Percentiles rank a stretch among this genome's conserved stretches.
These are phyloP conservation scores for Hibiscus tridactylites DNA, from an alignment of 345 rosid species.

Conservation along the genomic window DNA sequence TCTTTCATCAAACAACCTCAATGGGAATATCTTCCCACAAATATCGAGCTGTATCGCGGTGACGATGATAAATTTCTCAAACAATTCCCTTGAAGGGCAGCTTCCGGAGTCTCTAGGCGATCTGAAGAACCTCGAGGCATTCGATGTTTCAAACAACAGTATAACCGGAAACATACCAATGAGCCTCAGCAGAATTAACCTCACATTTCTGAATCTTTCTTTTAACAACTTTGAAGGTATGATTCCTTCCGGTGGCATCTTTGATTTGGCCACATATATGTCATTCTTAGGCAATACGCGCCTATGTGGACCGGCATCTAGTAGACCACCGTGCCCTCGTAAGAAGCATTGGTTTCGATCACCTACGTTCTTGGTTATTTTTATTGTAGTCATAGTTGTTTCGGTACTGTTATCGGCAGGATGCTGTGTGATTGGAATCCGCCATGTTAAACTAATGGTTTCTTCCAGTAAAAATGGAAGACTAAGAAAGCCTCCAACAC, in stretches of 20 bases:
- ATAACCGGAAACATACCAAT: constrained; percentile 37
- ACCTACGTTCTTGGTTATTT: constrained; percentile 21
- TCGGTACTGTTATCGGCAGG: constrained; percentile 20
- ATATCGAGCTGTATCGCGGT: constrained; percentile 38
- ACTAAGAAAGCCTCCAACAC: constrained; percentile 2
- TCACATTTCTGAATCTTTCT: constrained; percentile 40
- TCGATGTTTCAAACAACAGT: constrained; percentile 42
- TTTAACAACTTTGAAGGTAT: constrained; percentile 35
- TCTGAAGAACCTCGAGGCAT: constrained; percentile 32
- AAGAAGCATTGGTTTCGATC: constrained; percentile 24
- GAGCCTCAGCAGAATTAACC: constrained; percentile 31
- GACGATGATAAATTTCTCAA: constrained; percentile 28
- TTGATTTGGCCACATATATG: constrained; percentile 19
- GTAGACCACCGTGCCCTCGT: constrained; percentile 20
- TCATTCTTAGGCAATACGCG: constrained; percentile 36
- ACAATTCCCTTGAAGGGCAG: constrained; percentile 36
- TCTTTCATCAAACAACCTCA: constrained; percentile 38
- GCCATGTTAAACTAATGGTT: constrained; percentile 15
- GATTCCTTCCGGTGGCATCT: constrained; percentile 46
- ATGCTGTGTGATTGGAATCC: constrained; percentile 26
- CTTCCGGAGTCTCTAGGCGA: constrained; percentile 40
- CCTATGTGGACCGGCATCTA: constrained; percentile 34
- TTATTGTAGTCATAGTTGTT: constrained; percentile 16
- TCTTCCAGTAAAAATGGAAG: constrained; percentile 20
- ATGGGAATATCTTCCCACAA: constrained; percentile 33